These are phyloP conservation scores for Pelargonium fulgidum DNA, from an alignment of 441 rosid species.

Conservation along the genomic window DNA sequence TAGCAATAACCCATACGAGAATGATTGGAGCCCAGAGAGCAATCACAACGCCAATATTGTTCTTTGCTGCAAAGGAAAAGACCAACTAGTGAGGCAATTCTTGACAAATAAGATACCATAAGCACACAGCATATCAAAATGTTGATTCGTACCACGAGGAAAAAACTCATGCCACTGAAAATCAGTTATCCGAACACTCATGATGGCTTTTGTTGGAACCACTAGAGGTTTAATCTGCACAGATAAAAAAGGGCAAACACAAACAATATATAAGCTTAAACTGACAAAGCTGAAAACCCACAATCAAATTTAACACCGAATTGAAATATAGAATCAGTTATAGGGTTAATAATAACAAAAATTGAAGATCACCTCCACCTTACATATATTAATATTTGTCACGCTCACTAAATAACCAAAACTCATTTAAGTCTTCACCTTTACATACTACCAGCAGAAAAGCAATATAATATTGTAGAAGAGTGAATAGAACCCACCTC, in stretches of 20 bases:
- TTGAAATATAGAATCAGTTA: too few species aligned
- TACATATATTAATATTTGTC: not conserved
- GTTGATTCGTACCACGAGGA: conserved; percentile 65
- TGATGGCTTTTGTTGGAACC: conserved; percentile 78
- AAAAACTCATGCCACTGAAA: conserved; percentile 99
- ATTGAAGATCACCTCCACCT: not conserved
- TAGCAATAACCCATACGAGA: conserved; percentile 49
- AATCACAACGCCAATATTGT: conserved; percentile 90
- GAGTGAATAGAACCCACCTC: conserved; percentile 48
- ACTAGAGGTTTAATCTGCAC: conserved; percentile 95
- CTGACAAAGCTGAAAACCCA: not conserved
- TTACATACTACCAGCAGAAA: not conserved
- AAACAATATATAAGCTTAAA: not conserved
- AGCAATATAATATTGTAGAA: not conserved
- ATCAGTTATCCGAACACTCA: conserved; percentile 49
- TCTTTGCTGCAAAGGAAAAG: conserved; percentile 68
- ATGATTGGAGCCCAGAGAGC: conserved; percentile 99
- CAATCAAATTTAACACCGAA: not conserved
- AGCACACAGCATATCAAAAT: conserved; percentile 16
- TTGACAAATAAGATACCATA: conserved; percentile 6
- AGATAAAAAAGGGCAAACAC: conserved; percentile 12
- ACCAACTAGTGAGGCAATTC: conserved; percentile 16
- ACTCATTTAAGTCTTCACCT: not conserved
- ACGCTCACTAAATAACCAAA: conserved; percentile 8
- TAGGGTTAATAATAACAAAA: too few species aligned